phyloP scores from a whole-genome alignment of 2,329 filamentous ascomycete species.

The Xylariaceae sp. region DNA sequence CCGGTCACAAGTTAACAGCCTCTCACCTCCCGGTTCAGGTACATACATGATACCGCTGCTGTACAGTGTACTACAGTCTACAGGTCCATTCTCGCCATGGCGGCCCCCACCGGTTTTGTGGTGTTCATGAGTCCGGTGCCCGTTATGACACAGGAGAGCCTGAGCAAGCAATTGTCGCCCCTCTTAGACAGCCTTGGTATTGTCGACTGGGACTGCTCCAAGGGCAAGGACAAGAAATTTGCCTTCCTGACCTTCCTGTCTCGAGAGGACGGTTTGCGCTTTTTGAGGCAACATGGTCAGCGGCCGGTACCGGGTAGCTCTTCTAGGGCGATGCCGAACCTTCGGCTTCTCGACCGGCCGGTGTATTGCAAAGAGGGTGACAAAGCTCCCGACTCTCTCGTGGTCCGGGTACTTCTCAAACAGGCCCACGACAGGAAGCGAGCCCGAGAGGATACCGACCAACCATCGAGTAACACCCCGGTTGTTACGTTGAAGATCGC shows the following conservation, averaged over 20 bases:
- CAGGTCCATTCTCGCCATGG: slow-evolving; percentile 16
- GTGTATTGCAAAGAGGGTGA: slow-evolving; percentile 35
- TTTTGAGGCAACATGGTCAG: slow-evolving; percentile 32
- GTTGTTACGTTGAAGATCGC: slow-evolving; percentile 17
- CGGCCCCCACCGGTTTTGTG: slow-evolving; percentile 34
- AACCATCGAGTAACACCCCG: slow-evolving; percentile 10
- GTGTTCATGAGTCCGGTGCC: slow-evolving; percentile 42
- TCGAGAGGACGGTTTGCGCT: slow-evolving; percentile 34
- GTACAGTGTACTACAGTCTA: no score
- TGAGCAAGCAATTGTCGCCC: slow-evolving; percentile 36
- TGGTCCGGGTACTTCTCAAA: slow-evolving; percentile 33
- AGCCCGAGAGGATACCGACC: slow-evolving; percentile 21
- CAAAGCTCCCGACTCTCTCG: slow-evolving; percentile 30
- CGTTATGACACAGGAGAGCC: slow-evolving; percentile 31
- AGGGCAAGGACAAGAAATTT: slow-evolving; percentile 30
- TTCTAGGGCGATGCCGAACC: slow-evolving; percentile 6
- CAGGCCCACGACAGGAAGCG: slow-evolving; percentile 27
- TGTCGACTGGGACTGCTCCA: slow-evolving; percentile 39
- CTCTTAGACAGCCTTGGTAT: slow-evolving; percentile 38
- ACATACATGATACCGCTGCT: no score
- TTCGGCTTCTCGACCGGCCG: slow-evolving; percentile 22
- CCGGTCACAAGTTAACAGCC: no score
- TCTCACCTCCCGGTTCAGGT: no score
- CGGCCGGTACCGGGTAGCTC: slow-evolving; percentile 3
- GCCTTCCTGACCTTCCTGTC: slow-evolving; percentile 42